Conservation (phyloP, 2,329 filamentous ascomycete genomes). For the Alternaria ventricosa region DNA sequence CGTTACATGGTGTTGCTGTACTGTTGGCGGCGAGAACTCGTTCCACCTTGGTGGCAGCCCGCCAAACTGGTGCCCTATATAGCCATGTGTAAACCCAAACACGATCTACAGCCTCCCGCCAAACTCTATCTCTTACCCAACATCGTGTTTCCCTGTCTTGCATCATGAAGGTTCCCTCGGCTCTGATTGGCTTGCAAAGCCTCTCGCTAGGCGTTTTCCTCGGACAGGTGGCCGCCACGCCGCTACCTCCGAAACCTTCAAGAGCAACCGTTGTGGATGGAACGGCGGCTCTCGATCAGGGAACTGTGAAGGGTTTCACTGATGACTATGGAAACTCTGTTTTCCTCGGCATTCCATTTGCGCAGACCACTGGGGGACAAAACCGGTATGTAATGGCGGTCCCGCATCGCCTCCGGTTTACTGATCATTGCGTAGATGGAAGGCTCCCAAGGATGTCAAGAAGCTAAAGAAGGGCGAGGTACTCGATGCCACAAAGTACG, state of each 20-base stretch:
- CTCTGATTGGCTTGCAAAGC: conserved; percentile 7
- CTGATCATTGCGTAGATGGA: conserved; percentile 20
- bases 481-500: conserved; percentile 28
- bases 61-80: conserved; percentile 10
- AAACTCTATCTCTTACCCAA: conserved; percentile 9
- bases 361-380: conserved; percentile 29
- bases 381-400: conserved; percentile 21
- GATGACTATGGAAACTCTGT: conserved; percentile 28
- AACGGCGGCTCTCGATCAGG: conserved; percentile 19
- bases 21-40: conserved; percentile 13
- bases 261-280: conserved; percentile 9
- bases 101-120: conserved; percentile 9
- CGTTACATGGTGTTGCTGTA: not conserved
- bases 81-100: conserved; percentile 8
- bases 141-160: conserved; percentile 2
- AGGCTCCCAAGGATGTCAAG: conserved; percentile 21
- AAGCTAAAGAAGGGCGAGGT: conserved; percentile 14
- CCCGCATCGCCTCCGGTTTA: not conserved
- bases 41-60: not conserved
- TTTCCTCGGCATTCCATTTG: conserved; percentile 33
- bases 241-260: conserved; percentile 11
- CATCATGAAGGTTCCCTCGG: conserved; percentile 16
- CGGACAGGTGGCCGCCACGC: conserved; percentile 10
- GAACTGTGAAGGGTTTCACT: conserved; percentile 24
- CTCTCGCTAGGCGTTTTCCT: conserved; percentile 11